Evolutionary conservation across 73 alveolate species (phyloP).

Genomic region (Uronychia binucleata): DNA sequence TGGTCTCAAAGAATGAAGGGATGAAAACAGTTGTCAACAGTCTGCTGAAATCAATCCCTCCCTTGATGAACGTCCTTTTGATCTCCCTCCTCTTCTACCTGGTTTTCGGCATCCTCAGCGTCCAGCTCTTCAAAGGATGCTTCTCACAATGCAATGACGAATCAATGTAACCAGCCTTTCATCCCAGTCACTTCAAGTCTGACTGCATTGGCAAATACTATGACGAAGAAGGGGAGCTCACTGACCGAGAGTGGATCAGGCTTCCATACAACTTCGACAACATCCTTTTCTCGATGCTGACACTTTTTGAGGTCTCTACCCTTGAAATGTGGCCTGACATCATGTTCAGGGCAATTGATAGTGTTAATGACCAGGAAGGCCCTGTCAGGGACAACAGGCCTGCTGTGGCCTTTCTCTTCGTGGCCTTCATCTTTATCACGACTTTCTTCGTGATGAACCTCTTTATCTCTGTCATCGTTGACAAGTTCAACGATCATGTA

Average conservation of each 20-base stretch:
- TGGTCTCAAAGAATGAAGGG: constrained; percentile 78
- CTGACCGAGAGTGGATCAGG: constrained; percentile 29
- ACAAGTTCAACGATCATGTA: constrained; percentile 63
- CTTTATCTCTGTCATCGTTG: constrained; percentile 66
- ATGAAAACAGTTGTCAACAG: constrained; percentile 73
- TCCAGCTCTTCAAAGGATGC: constrained; percentile 72
- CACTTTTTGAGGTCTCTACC: constrained; percentile 72
- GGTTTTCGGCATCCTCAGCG: constrained; percentile 78
- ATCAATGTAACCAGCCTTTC: neutral
- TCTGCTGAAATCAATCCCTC: constrained; percentile 62
- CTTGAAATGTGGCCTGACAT: constrained; percentile 71
- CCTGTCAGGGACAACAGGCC: constrained; percentile 49
- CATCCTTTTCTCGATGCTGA: constrained; percentile 53
- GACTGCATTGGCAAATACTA: constrained; percentile 56
- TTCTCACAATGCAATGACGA: constrained; percentile 43
- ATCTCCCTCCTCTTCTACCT: constrained; percentile 66
- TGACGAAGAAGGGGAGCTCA: constrained; percentile 1
- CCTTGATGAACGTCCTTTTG: constrained; percentile 68
- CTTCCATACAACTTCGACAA: constrained; percentile 70
- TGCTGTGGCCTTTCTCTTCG: constrained; percentile 36
- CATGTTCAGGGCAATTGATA: constrained; percentile 45
- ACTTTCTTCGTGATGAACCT: constrained; percentile 76
- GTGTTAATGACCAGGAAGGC: constrained; percentile 22
- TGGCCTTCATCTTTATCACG: constrained; percentile 60
- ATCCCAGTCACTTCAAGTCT: neutral